These are phyloP conservation scores for Epichloe baconii DNA, from an alignment of 2,329 filamentous ascomycete species.

Conservation along the genomic window DNA sequence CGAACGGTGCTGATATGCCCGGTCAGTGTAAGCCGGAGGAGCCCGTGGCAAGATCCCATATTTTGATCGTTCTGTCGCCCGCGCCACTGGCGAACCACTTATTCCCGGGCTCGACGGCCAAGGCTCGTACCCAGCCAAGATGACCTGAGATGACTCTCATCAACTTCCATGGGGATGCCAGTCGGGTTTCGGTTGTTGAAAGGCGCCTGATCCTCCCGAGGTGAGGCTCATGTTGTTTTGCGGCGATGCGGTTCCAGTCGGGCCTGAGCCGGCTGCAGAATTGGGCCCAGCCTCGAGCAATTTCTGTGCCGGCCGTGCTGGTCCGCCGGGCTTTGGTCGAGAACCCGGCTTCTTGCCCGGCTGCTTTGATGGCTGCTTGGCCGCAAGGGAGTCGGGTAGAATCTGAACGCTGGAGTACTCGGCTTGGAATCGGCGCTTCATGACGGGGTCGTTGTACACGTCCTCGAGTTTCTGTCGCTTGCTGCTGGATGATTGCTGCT, in stretches of 20 bases:
- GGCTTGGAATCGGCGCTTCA: constrained; percentile 41
- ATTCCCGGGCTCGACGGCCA: constrained; percentile 91
- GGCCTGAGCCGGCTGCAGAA: background rate
- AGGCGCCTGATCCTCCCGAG: constrained; percentile 15
- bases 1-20: constrained; percentile 91
- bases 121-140: constrained; percentile 79
- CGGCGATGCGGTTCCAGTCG: background rate
- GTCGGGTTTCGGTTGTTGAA: constrained; percentile 55
- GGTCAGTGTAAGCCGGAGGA: constrained; percentile 73
- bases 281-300: constrained; percentile 23
- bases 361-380: constrained; percentile 53
- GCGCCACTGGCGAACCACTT: constrained; percentile 96
- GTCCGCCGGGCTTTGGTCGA: constrained; percentile 29
- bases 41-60: constrained; percentile 90
- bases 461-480: constrained; percentile 28
- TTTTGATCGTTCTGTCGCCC: constrained; percentile 94
- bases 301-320: constrained; percentile 28
- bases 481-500: constrained; percentile 10
- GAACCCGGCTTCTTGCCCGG: constrained; percentile 13
- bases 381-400: constrained; percentile 63
- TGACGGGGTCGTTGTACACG: constrained; percentile 19
- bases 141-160: constrained; percentile 97
- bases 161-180: constrained; percentile 99
- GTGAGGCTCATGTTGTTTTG: constrained; percentile 20
- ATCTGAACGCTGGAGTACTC: constrained; percentile 72